Percentiles rank a stretch among this genome's conserved stretches.
Evolutionary conservation across 441 rosid species (phyloP).

Genomic region (Eruca vesicaria): DNA sequence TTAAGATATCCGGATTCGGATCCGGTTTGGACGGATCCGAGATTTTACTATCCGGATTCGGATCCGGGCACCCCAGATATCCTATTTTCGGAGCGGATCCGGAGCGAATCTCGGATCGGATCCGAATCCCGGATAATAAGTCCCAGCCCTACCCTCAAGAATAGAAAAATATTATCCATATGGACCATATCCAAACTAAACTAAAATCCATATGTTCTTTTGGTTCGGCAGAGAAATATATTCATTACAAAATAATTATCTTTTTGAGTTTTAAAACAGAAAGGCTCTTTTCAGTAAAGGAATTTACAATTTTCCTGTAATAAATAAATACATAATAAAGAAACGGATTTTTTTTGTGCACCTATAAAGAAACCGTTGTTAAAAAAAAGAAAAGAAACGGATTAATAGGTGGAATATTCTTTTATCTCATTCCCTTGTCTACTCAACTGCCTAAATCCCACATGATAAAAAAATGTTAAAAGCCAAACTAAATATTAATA

Average conservation of each 20-base stretch:
- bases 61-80: too few species aligned
- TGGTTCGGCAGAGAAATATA: background rate
- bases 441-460: conserved; percentile 29
- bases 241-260: background rate
- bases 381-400: conserved; percentile 4
- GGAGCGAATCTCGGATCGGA: too few species aligned
- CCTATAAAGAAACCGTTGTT: background rate
- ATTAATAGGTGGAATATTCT: conserved; percentile 27
- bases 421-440: conserved; percentile 13
- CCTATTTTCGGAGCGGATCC: too few species aligned
- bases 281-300: background rate
- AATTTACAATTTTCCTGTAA: background rate
- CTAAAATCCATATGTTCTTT: background rate
- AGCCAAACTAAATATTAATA: conserved; percentile 9
- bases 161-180: background rate
- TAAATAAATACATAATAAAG: background rate
- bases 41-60: too few species aligned
- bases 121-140: too few species aligned
- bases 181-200: background rate
- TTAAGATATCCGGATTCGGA: too few species aligned
- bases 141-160: too few species aligned
- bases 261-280: background rate
- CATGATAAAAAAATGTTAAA: background rate
- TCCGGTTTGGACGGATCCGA: too few species aligned
- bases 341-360: too few species aligned